Base-by-base conservation (phyloP, 805 yeast species). In the Ogataea wickerhamii region DNA sequence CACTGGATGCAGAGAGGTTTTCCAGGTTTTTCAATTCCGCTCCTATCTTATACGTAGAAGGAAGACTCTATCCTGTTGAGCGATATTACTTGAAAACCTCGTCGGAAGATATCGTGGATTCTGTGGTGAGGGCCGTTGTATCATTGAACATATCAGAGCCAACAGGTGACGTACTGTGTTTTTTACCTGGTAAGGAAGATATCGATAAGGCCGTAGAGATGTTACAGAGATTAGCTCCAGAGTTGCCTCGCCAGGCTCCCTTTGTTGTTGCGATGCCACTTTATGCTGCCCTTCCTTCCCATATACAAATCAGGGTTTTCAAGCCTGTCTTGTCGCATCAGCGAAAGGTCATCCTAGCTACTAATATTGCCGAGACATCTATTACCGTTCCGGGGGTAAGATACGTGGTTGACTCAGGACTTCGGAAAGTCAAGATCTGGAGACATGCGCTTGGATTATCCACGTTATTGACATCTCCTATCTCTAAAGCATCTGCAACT, bases 361-460 rank as follows among this genome's bases (percentile, higher is more conserved):
- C 99, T 1, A 93, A 93, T 58, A 88, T 93, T 50, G 98, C 99
- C 0, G 99, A 93, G 66, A 93, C 99, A 0, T 93, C 98, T 21
- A 80, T 93, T 44, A 93, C 99, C 3, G 93, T 93, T 24, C 80
- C 95, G 11, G 98, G 98, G 2, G 93, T 93, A 13, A 76, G 87
- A 48, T 93, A 86, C 54, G 98, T 93, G 6, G 72, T 93, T 18
- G 99, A 93, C 61, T 77, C 94, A 0, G 99, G 99, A 0, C 67
- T 91, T 34, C 73, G 97, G 40, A 93, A 93, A 56, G 94, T 91
- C 6, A 87, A 91, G 49, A 94, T 91, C 1, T 91, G 97, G 95
- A 78, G 93, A 52, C 95, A 91, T 53, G 88, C 82, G 49, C 66
- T 93, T 27, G 97, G 97, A 0, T 71, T 93, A 23, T 91, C 96